A percentile compares a stretch with the other conserved stretches of the same genome.
phyloP scores from a whole-genome alignment of 169 alveolate genomes.

The Perkinsus chesapeaki region DNA sequence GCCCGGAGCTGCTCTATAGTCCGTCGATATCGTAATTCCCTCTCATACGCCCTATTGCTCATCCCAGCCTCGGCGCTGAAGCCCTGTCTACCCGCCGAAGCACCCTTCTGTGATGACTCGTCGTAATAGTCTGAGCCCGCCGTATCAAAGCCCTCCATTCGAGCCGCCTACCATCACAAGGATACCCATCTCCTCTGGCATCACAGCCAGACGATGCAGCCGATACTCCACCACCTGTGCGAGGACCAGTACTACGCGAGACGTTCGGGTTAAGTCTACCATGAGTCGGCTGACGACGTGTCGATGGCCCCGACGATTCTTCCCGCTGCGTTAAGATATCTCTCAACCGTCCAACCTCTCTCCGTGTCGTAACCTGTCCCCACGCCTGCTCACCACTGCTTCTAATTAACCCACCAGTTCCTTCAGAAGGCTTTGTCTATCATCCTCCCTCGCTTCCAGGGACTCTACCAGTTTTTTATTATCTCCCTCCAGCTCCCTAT shows the following conservation, averaged over 20 bases:
- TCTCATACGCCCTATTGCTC: neutral
- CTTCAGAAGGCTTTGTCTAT: neutral
- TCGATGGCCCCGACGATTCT: neutral
- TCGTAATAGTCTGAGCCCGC: neutral
- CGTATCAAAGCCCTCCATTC: neutral
- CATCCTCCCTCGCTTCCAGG: slow-evolving; percentile 8
- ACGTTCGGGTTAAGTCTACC: neutral
- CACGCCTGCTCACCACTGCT: neutral
- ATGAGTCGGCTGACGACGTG: neutral
- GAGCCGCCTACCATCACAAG: neutral
- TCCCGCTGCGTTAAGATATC: neutral
- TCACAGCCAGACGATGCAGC: neutral
- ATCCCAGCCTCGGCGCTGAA: neutral
- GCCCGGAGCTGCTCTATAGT: neutral
- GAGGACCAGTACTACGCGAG: neutral
- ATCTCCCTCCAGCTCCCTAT: neutral
- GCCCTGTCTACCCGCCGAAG: neutral
- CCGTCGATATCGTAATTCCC: neutral
- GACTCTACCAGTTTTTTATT: neutral
- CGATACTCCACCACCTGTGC: neutral
- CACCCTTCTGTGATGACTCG: neutral
- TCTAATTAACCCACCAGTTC: neutral
- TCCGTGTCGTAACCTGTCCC: neutral
- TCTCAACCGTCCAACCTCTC: neutral
- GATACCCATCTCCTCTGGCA: neutral